Percentiles rank a stretch among this genome's conserved stretches.
Evolutionary conservation across 805 yeast species (phyloP).

Genomic region (Debaryomyces castellii): DNA sequence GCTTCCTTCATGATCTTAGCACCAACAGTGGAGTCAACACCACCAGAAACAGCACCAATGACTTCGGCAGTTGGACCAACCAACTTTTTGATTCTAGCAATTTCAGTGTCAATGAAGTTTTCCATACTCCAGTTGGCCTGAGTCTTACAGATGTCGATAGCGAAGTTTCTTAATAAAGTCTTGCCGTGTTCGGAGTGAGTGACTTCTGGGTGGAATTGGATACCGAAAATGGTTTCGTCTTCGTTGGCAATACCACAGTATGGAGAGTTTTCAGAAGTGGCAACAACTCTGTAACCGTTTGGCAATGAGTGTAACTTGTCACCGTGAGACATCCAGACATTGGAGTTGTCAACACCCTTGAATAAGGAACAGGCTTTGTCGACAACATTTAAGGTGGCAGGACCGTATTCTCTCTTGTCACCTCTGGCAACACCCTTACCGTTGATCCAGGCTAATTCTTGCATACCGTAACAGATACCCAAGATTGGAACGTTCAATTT

Average conservation of each 20-base stretch:
- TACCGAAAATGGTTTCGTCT: conserved; percentile 77
- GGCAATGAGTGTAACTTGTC: conserved; percentile 93
- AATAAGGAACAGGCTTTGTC: conserved; percentile 71
- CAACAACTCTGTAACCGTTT: conserved; percentile 82
- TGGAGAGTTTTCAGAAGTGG: conserved; percentile 92
- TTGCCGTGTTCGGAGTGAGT: conserved; percentile 95
- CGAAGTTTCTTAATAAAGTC: conserved; percentile 83
- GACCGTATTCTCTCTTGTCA: conserved; percentile 97
- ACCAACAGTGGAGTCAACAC: conserved; percentile 99
- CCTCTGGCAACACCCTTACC: conserved; percentile 94
- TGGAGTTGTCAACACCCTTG: conserved; percentile 87
- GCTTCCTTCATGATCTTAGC: conserved; percentile 98
- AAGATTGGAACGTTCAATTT: conserved; percentile 88
- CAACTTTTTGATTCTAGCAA: conserved; percentile 81
- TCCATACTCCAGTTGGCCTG: conserved; percentile 95
- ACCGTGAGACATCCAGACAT: conserved; percentile 99
- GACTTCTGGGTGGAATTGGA: conserved; percentile 99
- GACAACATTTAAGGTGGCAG: conserved; percentile 80
- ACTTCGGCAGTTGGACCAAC: conserved; percentile 99
- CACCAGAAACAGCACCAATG: conserved; percentile 99
- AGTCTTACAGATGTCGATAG: conserved; percentile 85
- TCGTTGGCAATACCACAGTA: conserved; percentile 87
- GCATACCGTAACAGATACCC: conserved; percentile 99
- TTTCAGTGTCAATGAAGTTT: conserved; percentile 96
- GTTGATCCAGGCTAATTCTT: conserved; percentile 97